These are phyloP conservation scores for Articulospora tetracladia DNA, from an alignment of 495 filamentous ascomycete species.

Conservation along the genomic window DNA sequence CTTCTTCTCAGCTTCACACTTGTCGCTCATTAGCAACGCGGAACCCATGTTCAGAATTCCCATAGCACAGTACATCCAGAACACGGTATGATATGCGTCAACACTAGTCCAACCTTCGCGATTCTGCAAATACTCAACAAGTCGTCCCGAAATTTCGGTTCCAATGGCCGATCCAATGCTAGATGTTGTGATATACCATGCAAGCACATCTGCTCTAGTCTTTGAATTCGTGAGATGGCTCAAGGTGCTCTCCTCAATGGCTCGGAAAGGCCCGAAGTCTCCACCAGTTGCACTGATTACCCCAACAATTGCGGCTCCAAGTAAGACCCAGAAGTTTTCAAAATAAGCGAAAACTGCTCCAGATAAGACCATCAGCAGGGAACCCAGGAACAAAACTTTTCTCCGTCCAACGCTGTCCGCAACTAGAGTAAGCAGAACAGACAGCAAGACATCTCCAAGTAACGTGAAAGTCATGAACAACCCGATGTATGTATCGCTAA, in stretches of 20 bases:
- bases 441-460: slow-evolving; percentile 74
- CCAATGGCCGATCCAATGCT: slow-evolving; percentile 62
- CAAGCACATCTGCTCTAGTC: slow-evolving; percentile 65
- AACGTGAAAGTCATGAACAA: slow-evolving; percentile 86
- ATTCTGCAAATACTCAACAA: slow-evolving; percentile 49
- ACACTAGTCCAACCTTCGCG: slow-evolving; percentile 50
- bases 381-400: slow-evolving; percentile 60
- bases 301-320: slow-evolving; percentile 70
- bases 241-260: slow-evolving; percentile 75
- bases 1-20: slow-evolving; percentile 50
- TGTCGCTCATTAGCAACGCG: slow-evolving; percentile 50
- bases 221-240: slow-evolving; percentile 64
- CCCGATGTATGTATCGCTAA: slow-evolving; percentile 67
- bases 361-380: slow-evolving; percentile 61
- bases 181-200: slow-evolving; percentile 75
- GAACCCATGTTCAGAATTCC: slow-evolving; percentile 65
- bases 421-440: slow-evolving; percentile 67
- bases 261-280: slow-evolving; percentile 78
- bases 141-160: slow-evolving; percentile 61
- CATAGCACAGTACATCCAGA: slow-evolving; percentile 64
- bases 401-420: slow-evolving; percentile 71
- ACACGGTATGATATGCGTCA: slow-evolving; percentile 64
- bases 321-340: slow-evolving; percentile 69
- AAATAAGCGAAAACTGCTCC: slow-evolving; percentile 64
- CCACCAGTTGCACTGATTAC: slow-evolving; percentile 79